phyloP scores from a whole-genome alignment of 2,329 filamentous ascomycete species.

The Amylocarpus encephaloides region DNA sequence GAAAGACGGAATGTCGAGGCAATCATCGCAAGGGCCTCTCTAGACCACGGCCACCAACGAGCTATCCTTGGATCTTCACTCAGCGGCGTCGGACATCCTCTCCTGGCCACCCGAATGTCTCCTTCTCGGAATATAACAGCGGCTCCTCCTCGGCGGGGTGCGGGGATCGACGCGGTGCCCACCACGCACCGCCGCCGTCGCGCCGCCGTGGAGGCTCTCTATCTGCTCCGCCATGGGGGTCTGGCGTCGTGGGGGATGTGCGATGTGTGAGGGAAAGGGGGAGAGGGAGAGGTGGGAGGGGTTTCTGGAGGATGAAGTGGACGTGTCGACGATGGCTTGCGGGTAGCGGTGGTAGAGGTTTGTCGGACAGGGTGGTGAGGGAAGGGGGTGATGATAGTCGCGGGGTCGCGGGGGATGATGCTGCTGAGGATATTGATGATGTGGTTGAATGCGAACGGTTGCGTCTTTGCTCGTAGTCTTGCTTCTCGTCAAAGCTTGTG shows the following conservation, averaged over 20 bases:
- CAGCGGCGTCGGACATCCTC: constrained; percentile 6
- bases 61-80: constrained; percentile 9
- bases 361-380: neutral
- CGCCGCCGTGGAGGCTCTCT: neutral
- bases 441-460: neutral
- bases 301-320: constrained; percentile 2
- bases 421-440: neutral
- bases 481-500: constrained; percentile 5
- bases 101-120: neutral
- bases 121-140: neutral
- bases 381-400: neutral
- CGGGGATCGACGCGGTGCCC: neutral
- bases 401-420: neutral
- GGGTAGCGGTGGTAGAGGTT: neutral
- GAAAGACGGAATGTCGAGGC: constrained; percentile 7
- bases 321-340: neutral
- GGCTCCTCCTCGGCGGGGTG: neutral
- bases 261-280: neutral
- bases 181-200: neutral
- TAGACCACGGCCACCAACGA: constrained; percentile 2
- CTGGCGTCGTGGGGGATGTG: neutral
- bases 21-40: constrained; percentile 3
- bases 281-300: neutral
- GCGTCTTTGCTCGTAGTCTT: constrained; percentile 6
- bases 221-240: neutral